phyloP scores from a whole-genome alignment of 2,329 filamentous ascomycete species.

The Nemania sp. region DNA sequence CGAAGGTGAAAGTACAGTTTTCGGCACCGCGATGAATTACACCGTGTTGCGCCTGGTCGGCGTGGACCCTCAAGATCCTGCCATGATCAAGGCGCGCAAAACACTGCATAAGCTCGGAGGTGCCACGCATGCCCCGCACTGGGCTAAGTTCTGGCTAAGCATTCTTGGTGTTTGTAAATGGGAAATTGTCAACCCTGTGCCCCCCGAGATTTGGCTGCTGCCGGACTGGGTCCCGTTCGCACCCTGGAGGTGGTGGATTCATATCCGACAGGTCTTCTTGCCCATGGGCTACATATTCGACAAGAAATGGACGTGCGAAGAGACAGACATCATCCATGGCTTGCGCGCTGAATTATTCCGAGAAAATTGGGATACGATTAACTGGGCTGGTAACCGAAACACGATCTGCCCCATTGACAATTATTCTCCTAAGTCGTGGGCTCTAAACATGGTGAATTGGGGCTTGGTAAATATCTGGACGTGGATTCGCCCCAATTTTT shows the following conservation, averaged over 20 bases:
- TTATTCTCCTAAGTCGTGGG: slow-evolving; percentile 87
- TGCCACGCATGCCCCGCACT: slow-evolving; percentile 82
- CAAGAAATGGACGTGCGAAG: slow-evolving; percentile 75
- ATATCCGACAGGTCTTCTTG: slow-evolving; percentile 94
- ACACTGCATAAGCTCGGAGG: slow-evolving; percentile 85
- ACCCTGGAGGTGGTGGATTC: slow-evolving; percentile 97
- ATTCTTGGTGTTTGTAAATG: slow-evolving; percentile 81
- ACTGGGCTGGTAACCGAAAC: slow-evolving; percentile 79
- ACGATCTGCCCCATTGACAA: slow-evolving; percentile 80
- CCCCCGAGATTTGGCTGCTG: slow-evolving; percentile 89
- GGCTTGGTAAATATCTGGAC: slow-evolving; percentile 80
- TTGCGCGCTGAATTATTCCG: slow-evolving; percentile 82
- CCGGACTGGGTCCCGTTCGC: slow-evolving; percentile 89
- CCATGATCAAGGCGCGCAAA: slow-evolving; percentile 82
- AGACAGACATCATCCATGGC: slow-evolving; percentile 72
- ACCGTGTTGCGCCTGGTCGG: slow-evolving; percentile 78
- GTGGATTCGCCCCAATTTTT: slow-evolving; percentile 66
- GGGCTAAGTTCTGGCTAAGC: slow-evolving; percentile 95
- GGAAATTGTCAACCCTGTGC: slow-evolving; percentile 93
- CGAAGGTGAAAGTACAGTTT: slow-evolving; percentile 88
- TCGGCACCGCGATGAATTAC: slow-evolving; percentile 91
- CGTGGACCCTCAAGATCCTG: slow-evolving; percentile 77
- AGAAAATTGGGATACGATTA: slow-evolving; percentile 74
- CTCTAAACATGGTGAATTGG: slow-evolving; percentile 80
- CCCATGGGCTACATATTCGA: slow-evolving; percentile 92